Percentiles rank a stretch among this genome's conserved stretches.
Evolutionary conservation across 2,329 filamentous ascomycete species (phyloP).

Genomic region (Aspergillus floridensis): DNA sequence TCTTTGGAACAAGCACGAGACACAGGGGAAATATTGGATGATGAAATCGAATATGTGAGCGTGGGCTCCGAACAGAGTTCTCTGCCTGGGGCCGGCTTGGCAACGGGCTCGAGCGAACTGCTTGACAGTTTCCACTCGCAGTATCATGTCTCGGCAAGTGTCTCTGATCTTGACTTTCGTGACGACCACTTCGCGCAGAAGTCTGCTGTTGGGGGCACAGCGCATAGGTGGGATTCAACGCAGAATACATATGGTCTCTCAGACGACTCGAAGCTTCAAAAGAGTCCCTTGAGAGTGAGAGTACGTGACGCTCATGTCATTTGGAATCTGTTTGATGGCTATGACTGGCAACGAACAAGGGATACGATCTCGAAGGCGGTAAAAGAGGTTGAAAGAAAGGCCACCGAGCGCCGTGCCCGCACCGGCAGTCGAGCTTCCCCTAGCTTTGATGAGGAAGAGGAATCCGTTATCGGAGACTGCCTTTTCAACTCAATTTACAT

Average conservation of each 20-base stretch:
- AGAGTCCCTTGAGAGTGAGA: constrained; percentile 71
- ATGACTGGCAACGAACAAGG: constrained; percentile 88
- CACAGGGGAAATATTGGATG: constrained; percentile 34
- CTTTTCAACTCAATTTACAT: constrained; percentile 99
- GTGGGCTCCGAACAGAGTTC: constrained; percentile 36
- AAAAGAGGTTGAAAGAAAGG: constrained; percentile 78
- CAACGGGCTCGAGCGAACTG: constrained; percentile 39
- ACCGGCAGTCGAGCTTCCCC: constrained; percentile 56
- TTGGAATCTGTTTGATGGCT: constrained; percentile 97
- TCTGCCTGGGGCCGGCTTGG: constrained; percentile 29
- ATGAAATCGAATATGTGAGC: constrained; percentile 53
- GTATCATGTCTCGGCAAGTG: constrained; percentile 54
- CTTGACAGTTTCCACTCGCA: constrained; percentile 55
- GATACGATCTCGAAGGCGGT: constrained; percentile 85
- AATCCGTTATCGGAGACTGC: constrained; percentile 87
- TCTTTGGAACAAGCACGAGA: constrained; percentile 41
- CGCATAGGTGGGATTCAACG: constrained; percentile 76
- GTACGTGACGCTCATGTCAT: constrained; percentile 88
- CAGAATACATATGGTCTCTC: constrained; percentile 71
- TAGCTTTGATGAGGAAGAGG: constrained; percentile 64
- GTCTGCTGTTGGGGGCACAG: constrained; percentile 61
- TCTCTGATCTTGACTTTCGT: constrained; percentile 66
- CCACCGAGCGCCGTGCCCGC: constrained; percentile 68
- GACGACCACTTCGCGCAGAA: constrained; percentile 73
- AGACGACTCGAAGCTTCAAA: constrained; percentile 59